Base-by-base conservation (phyloP, 495 filamentous ascomycete species). In the Apiosordaria backusii region DNA sequence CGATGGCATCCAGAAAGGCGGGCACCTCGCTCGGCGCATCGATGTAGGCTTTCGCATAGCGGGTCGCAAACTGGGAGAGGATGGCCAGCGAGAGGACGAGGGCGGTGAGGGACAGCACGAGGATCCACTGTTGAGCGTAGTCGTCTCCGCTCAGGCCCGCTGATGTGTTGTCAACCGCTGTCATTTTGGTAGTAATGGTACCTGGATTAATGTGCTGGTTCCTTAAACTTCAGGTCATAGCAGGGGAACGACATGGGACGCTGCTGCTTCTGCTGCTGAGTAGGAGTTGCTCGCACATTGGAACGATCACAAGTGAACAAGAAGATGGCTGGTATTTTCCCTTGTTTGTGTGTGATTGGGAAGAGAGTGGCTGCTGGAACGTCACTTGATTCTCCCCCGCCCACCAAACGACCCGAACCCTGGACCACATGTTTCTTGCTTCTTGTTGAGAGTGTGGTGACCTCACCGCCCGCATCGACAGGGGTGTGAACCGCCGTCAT, bases 1-100 rank as follows among this genome's bases (percentile, higher is more conserved):
- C 83, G 29, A 82, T 74, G 40, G 78, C 74, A 53, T 85, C 82
- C 66, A 85, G 69, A 66, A 84, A 83, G 64, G 78, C 79, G 19
- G 70, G 69, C 40, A 84, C 78, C 68, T 85, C 83, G 68, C 68
- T 68, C 29, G 82, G 82, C 21, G 83, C 83, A 60, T 77, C 77
- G 13, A 80, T 35, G 72, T 83, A 85, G 1, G 81, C 81, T 57
- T 74, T 68, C 2, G 76, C 73, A 71, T 83, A 84, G 22, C 75
- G 75, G 59, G 71, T 75, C 26, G 74, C 66, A n/a, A 79, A 70
- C 68, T 81, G 80, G 63, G 72, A 73, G 40, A 81, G 71, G 50
- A 81, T 68, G 57, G 78, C 75, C 60, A 82, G 61, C 9, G 81
- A 76, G 61, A 84, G 74, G 54, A 78, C 74, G 74, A 81, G 75